Evolutionary conservation across 768 basidiomycete genomes (phyloP).

Genomic region (Rhodotorula sphaerocarpa): DNA sequence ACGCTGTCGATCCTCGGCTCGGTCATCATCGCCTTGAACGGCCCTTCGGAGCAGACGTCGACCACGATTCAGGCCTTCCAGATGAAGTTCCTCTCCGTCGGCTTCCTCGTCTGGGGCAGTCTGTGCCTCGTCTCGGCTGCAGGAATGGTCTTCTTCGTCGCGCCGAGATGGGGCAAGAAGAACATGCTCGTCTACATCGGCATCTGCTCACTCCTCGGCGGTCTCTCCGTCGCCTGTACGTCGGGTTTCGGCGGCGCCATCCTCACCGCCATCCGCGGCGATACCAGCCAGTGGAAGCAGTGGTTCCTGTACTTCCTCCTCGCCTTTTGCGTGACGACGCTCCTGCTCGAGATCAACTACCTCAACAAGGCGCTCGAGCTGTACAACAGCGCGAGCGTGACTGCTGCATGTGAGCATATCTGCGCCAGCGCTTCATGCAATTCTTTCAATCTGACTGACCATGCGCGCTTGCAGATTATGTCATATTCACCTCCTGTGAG

Average conservation of each 20-base stretch:
- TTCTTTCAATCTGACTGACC: slow-evolving; percentile 45
- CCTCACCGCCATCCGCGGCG: slow-evolving; percentile 53
- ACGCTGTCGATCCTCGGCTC: slow-evolving; percentile 80
- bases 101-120: slow-evolving; percentile 58
- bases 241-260: slow-evolving; percentile 88
- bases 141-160: slow-evolving; percentile 71
- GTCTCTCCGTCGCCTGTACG: slow-evolving; percentile 86
- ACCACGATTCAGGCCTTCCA: slow-evolving; percentile 53
- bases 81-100: slow-evolving; percentile 67
- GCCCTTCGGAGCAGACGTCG: slow-evolving; percentile 42
- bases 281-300: slow-evolving; percentile 62
- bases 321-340: slow-evolving; percentile 56
- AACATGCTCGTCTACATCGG: slow-evolving; percentile 72
- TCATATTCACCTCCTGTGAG: slow-evolving; percentile 43
- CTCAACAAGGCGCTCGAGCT: slow-evolving; percentile 90
- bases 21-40: slow-evolving; percentile 83
- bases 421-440: not conserved
- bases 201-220: slow-evolving; percentile 94
- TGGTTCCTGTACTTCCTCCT: slow-evolving; percentile 56
- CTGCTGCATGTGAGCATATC: not conserved
- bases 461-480: slow-evolving; percentile 14
- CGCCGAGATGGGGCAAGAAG: slow-evolving; percentile 74
- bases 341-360: slow-evolving; percentile 88
- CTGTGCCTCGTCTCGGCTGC: slow-evolving; percentile 56
- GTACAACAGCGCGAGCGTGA: slow-evolving; percentile 57